Evolutionary conservation across 2,329 filamentous ascomycete genomes (phyloP).

Genomic region (Pestalotiopsis sp.): DNA sequence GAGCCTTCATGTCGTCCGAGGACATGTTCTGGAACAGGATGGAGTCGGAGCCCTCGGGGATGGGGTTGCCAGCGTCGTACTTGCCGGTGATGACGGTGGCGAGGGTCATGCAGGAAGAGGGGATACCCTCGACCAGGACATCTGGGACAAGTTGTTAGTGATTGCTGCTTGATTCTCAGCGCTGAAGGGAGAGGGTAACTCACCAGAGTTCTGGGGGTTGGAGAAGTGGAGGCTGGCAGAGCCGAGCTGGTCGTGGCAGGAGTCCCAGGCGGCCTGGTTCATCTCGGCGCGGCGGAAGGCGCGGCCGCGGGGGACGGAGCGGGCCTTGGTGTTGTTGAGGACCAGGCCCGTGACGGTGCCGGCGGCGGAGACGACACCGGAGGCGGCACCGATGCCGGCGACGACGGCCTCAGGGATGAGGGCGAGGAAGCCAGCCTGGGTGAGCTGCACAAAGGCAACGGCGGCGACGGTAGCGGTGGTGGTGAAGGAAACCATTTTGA

Average conservation of each 20-base stretch:
- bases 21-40: slow-evolving; percentile 14
- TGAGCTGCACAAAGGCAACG: slow-evolving; percentile 15
- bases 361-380: background rate
- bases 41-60: slow-evolving; percentile 13
- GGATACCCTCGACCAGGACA: slow-evolving; percentile 13
- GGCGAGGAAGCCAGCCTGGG: slow-evolving; percentile 14
- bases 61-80: slow-evolving; percentile 13
- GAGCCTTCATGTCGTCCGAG: background rate
- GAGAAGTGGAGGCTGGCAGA: slow-evolving; percentile 14
- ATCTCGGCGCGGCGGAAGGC: background rate
- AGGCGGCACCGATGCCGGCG: background rate
- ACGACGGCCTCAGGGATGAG: slow-evolving; percentile 8
- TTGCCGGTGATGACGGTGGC: slow-evolving; percentile 14
- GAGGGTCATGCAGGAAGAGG: slow-evolving; percentile 14
- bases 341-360: background rate
- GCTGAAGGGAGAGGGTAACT: background rate
- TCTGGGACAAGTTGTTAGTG: background rate
- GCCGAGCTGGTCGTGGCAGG: slow-evolving; percentile 14
- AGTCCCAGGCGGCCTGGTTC: slow-evolving; percentile 13
- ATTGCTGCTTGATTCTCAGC: background rate
- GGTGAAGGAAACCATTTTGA: slow-evolving; percentile 15
- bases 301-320: background rate
- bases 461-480: slow-evolving; percentile 13
- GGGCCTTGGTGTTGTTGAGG: background rate
- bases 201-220: background rate